Evolutionary conservation across 169 alveolate species (phyloP).

Genomic region (Eimeria maxima): DNA sequence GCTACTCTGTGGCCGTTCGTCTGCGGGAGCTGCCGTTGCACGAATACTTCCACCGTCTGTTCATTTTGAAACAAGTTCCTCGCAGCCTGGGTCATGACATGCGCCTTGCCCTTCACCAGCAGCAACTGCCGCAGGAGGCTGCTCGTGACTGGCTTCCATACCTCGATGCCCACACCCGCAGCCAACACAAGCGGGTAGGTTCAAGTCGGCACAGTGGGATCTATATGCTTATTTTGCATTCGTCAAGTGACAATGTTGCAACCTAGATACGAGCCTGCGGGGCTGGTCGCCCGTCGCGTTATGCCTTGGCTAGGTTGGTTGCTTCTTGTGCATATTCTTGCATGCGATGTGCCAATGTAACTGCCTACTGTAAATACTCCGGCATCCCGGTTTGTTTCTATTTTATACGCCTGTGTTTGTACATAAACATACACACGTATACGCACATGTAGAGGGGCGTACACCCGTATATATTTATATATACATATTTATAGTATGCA

Average conservation of each 20-base stretch:
- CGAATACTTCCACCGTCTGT: constrained; percentile 54
- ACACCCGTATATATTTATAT: no score
- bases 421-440: no score
- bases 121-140: constrained; percentile 31
- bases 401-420: no score
- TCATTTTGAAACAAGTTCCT: constrained; percentile 74
- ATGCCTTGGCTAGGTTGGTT: no score
- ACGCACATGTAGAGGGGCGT: no score
- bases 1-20: constrained; percentile 18
- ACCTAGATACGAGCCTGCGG: no score
- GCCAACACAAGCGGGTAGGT: constrained; percentile 71
- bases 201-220: background rate
- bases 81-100: constrained; percentile 75
- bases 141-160: constrained; percentile 77
- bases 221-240: background rate
- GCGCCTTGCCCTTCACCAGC: constrained; percentile 67
- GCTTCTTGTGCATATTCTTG: no score
- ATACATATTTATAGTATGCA: no score
- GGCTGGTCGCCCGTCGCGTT: no score
- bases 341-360: no score
- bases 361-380: no score
- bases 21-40: constrained; percentile 53
- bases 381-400: no score
- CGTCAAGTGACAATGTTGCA: background rate
- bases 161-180: constrained; percentile 67